Percentiles rank a stretch among this genome's conserved stretches.
Evolutionary conservation across 495 filamentous ascomycete genomes (phyloP).

Genomic region (Stereocaulon alpinum): DNA sequence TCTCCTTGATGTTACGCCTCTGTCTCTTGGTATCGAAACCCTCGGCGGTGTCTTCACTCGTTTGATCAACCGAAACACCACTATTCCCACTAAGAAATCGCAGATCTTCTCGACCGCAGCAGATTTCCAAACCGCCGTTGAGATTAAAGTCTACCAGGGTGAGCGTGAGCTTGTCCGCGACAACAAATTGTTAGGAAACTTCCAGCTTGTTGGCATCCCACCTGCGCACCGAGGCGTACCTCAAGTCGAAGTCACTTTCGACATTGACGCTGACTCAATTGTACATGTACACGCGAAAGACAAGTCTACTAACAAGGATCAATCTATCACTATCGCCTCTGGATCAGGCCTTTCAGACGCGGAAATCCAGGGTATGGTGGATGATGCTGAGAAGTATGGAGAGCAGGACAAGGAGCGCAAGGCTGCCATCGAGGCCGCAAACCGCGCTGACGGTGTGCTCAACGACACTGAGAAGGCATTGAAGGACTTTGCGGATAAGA

Average conservation of each 20-base stretch:
- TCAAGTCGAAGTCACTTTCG: constrained; percentile 97
- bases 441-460: constrained; percentile 89
- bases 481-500: constrained; percentile 88
- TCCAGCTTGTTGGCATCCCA: constrained; percentile 97
- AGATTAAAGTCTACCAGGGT: constrained; percentile 99
- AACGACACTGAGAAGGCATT: constrained; percentile 98
- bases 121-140: constrained; percentile 98
- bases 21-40: constrained; percentile 99
- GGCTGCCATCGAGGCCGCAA: constrained; percentile 84
- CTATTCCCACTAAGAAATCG: constrained; percentile 99
- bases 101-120: constrained; percentile 97
- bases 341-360: constrained; percentile 92
- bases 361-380: constrained; percentile 94
- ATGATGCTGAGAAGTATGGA: constrained; percentile 93
- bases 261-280: constrained; percentile 98
- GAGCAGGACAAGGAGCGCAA: constrained; percentile 96
- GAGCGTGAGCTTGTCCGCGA: constrained; percentile 98
- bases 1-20: constrained; percentile 90
- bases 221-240: constrained; percentile 96
- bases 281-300: constrained; percentile 98
- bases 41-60: constrained; percentile 99
- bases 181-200: constrained; percentile 99
- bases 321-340: constrained; percentile 98
- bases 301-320: constrained; percentile 98
- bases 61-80: constrained; percentile 99